Percentiles rank a stretch among this genome's conserved stretches.
phyloP scores from a whole-genome alignment of 768 basidiomycete genomes.

The Xerocomellus dryophilus region DNA sequence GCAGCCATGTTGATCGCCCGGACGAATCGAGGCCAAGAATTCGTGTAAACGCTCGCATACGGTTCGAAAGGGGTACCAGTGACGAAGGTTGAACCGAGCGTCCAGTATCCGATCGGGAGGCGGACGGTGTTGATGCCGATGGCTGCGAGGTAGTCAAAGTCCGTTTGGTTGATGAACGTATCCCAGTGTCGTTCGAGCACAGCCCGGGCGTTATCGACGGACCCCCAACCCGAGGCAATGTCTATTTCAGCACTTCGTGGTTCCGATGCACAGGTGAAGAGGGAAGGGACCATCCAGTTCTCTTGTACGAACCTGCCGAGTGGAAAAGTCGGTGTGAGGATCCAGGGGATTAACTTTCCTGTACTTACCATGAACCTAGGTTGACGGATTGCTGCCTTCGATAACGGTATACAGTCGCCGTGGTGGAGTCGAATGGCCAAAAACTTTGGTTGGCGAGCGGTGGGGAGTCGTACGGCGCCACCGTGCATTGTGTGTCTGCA shows the following conservation, averaged over 20 bases:
- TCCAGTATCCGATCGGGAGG: conserved; percentile 60
- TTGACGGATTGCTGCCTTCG: conserved; percentile 23
- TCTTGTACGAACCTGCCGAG: conserved; percentile 64
- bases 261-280: conserved; percentile 58
- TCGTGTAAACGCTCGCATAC: conserved; percentile 41
- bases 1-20: conserved; percentile 44
- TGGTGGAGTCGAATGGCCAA: conserved; percentile 13
- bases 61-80: conserved; percentile 38
- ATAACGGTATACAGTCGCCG: conserved; percentile 19
- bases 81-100: conserved; percentile 27
- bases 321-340: not conserved
- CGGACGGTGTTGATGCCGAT: conserved; percentile 62
- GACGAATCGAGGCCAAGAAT: conserved; percentile 37
- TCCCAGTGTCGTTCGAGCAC: conserved; percentile 75
- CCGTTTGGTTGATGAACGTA: conserved; percentile 60
- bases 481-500: conserved; percentile 1
- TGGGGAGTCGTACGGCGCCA: conserved; percentile 10
- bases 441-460: conserved; percentile 8
- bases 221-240: conserved; percentile 55
- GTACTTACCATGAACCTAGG: conserved; percentile 19
- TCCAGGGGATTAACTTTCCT: no score
- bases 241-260: conserved; percentile 56
- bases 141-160: conserved; percentile 59
- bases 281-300: conserved; percentile 69
- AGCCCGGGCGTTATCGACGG: conserved; percentile 38